phyloP scores from a whole-genome alignment of 73 alveolate species.

The Paramecium primaurelia region DNA sequence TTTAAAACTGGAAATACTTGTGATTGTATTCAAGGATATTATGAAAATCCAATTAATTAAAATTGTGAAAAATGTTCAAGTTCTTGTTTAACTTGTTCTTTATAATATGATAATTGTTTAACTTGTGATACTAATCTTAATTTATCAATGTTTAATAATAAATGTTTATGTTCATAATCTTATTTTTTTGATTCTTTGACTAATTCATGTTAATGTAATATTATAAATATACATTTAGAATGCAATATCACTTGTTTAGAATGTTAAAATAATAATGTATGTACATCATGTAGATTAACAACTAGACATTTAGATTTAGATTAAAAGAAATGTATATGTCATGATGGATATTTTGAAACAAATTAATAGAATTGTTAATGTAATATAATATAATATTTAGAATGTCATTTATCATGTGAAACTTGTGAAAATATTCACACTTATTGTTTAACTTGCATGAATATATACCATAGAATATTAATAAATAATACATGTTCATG shows the following conservation, averaged over 20 bases:
- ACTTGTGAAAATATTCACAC: not conserved
- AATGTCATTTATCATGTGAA: not conserved
- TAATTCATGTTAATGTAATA: not conserved
- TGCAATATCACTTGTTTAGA: not conserved
- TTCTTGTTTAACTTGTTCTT: not conserved
- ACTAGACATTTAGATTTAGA: not conserved
- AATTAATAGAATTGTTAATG: not conserved
- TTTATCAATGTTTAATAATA: not conserved
- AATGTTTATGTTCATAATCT: not conserved
- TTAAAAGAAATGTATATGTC: not conserved
- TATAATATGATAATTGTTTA: not conserved
- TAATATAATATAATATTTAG: not conserved
- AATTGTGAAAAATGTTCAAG: not conserved
- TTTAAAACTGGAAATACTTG: not conserved
- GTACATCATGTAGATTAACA: not conserved
- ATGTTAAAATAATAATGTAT: not conserved
- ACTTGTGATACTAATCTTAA: not conserved
- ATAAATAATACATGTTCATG: not conserved
- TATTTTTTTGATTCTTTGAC: not conserved
- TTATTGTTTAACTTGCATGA: not conserved
- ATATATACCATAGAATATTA: not conserved
- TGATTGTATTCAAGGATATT: not conserved
- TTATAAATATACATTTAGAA: not conserved
- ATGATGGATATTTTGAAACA: not conserved
- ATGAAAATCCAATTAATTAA: not conserved